Conservation (phyloP, 768 basidiomycete genomes). For the Termitomyces bulborhizus region DNA sequence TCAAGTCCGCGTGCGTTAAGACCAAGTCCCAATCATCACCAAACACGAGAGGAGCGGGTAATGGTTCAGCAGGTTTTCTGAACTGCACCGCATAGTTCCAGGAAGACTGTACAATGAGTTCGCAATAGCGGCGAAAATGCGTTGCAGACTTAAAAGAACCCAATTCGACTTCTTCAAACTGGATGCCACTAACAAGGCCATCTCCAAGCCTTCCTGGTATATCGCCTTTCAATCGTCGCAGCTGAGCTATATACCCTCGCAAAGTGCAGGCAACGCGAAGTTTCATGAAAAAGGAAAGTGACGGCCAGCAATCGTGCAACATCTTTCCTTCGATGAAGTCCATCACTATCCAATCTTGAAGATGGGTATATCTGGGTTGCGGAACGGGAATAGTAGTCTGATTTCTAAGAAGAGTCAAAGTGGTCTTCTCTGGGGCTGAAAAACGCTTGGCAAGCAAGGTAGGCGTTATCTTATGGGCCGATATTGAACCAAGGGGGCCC, state of each 20-base stretch:
- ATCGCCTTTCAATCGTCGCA: slow-evolving; percentile 11
- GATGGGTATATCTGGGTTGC: neutral
- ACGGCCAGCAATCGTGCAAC: slow-evolving; percentile 19
- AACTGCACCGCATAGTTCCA: neutral
- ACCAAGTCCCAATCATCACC: slow-evolving; percentile 12
- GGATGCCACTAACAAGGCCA: neutral
- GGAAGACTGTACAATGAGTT: neutral
- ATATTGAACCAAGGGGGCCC: neutral
- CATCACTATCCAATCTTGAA: slow-evolving; percentile 11
- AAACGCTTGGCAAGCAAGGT: neutral
- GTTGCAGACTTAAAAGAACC: slow-evolving; percentile 1
- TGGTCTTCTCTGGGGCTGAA: neutral
- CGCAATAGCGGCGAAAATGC: neutral
- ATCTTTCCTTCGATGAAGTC: slow-evolving; percentile 20
- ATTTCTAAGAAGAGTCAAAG: neutral
- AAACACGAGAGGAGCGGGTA: neutral
- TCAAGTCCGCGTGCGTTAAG: slow-evolving; percentile 22
- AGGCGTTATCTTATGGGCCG: slow-evolving; percentile 1
- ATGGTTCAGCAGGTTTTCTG: neutral
- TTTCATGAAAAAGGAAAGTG: slow-evolving; percentile 14
- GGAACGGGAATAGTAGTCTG: slow-evolving; percentile 6
- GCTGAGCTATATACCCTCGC: slow-evolving; percentile 20
- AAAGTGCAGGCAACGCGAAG: slow-evolving; percentile 21
- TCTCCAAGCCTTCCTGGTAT: neutral
- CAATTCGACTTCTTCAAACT: neutral